Conservation (phyloP, 1,139 yeast species). For the Citeromyces hawaiiensis region DNA sequence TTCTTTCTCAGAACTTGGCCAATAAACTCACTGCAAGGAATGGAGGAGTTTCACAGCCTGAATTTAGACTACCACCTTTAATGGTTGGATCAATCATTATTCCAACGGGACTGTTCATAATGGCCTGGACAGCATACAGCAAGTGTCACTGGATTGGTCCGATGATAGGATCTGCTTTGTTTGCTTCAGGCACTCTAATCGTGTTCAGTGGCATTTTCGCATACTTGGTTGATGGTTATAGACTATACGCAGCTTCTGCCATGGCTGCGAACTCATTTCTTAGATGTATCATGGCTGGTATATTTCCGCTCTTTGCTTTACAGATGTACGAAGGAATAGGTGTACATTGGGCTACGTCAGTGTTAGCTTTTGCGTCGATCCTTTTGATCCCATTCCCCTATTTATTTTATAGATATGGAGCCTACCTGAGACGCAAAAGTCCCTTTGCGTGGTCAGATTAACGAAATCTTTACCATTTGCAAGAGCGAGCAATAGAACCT, state of each 20-base stretch:
- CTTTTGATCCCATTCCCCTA: conserved; percentile 66
- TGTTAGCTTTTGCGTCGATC: conserved; percentile 29
- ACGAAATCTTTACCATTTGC: conserved; percentile 22
- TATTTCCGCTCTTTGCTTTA: conserved; percentile 64
- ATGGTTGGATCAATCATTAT: conserved; percentile 32
- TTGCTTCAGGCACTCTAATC: conserved; percentile 37
- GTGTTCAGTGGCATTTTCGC: conserved; percentile 20
- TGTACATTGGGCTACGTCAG: conserved; percentile 46
- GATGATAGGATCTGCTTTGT: conserved; percentile 45
- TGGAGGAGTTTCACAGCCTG: conserved; percentile 38
- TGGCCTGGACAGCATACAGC: conserved; percentile 59
- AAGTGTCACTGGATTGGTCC: conserved; percentile 66
- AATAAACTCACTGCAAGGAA: conserved; percentile 6
- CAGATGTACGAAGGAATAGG: conserved; percentile 39
- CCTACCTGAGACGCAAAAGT: conserved; percentile 26
- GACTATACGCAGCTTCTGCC: conserved; percentile 61
- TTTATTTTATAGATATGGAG: conserved; percentile 43
- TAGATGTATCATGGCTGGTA: conserved; percentile 57
- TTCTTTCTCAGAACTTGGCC: conserved; percentile 7
- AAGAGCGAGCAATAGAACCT: conserved; percentile 29
- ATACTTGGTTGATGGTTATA: conserved; percentile 53
- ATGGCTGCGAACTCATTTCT: conserved; percentile 68
- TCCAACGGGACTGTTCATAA: conserved; percentile 61
- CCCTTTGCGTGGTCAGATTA: neutral
- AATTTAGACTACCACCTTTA: conserved; percentile 43